A percentile compares a stretch with the other conserved stretches of the same genome.
Evolutionary conservation across 2,329 filamentous ascomycete species (phyloP).

Genomic region (Colletotrichum neosansevieriae): DNA sequence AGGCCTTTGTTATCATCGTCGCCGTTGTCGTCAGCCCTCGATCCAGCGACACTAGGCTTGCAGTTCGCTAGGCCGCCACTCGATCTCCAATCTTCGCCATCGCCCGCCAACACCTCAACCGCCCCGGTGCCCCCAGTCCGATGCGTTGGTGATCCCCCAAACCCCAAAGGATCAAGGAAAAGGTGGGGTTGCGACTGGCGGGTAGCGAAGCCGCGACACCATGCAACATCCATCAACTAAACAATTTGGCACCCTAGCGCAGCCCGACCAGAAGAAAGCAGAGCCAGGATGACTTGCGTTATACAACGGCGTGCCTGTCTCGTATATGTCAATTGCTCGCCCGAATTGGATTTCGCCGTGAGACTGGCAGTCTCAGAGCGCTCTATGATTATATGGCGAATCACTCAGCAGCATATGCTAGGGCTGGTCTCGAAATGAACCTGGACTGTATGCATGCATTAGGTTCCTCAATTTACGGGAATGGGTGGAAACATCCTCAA

Average conservation of each 20-base stretch:
- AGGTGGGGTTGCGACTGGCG: slow-evolving; percentile 13
- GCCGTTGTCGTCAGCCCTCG: background rate
- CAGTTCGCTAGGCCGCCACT: background rate
- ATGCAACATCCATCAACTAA: slow-evolving; percentile 11
- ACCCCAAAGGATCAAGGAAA: slow-evolving; percentile 13
- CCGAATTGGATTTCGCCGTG: background rate
- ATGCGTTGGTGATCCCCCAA: slow-evolving; percentile 32
- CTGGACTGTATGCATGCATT: background rate
- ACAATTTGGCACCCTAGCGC: slow-evolving; percentile 1
- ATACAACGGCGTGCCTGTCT: slow-evolving; percentile 13
- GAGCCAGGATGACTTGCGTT: background rate
- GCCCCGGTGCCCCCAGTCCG: slow-evolving; percentile 18
- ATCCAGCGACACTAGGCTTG: background rate
- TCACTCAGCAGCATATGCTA: background rate
- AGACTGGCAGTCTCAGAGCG: background rate
- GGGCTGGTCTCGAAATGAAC: background rate
- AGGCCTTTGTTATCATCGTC: slow-evolving; percentile 15
- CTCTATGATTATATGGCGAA: slow-evolving; percentile 1
- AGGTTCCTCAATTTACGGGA: background rate
- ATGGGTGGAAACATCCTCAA: background rate
- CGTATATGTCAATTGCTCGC: slow-evolving; percentile 4
- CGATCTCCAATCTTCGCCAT: slow-evolving; percentile 7
- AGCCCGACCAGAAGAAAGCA: slow-evolving; percentile 18
- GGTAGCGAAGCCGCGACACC: background rate
- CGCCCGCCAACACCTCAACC: background rate